phyloP scores from a whole-genome alignment of 2,329 filamentous ascomycete species.

The Sporothrix pallida region DNA sequence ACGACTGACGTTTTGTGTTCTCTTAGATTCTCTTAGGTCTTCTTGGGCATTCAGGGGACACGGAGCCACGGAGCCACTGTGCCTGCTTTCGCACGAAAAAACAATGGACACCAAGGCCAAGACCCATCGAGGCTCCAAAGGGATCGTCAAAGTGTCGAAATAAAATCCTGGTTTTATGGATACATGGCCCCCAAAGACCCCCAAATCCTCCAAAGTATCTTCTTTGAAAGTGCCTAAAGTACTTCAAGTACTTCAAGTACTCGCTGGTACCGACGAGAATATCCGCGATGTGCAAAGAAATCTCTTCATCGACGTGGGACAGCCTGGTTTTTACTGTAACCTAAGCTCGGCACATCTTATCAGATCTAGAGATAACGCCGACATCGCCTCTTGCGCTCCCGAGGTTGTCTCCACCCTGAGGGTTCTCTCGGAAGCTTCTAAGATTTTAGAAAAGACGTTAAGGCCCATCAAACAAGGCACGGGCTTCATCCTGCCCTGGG shows the following conservation, averaged over 20 bases:
- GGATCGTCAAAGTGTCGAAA: conserved; percentile 12
- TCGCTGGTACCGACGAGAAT: too few relatives aligned
- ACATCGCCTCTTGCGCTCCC: conserved; percentile 45
- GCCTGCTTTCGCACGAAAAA: neutral
- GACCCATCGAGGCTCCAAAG: too few relatives aligned
- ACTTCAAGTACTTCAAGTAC: too few relatives aligned
- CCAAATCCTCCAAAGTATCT: too few relatives aligned
- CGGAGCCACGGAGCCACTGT: too few relatives aligned
- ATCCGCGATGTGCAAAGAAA: neutral
- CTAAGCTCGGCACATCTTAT: conserved; percentile 52
- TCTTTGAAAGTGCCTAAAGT: too few relatives aligned
- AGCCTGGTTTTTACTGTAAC: conserved; percentile 19
- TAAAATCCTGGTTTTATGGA: conserved; percentile 5
- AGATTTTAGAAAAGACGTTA: neutral
- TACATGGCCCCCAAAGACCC: neutral
- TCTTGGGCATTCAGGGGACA: too few relatives aligned
- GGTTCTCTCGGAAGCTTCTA: conserved; percentile 15
- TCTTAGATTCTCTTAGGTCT: neutral
- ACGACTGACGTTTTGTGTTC: neutral
- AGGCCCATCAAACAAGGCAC: conserved; percentile 22
- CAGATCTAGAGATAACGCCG: conserved; percentile 60
- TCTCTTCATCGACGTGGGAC: conserved; percentile 1
- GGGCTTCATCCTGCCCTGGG: neutral
- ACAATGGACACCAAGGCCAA: too few relatives aligned
- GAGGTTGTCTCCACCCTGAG: conserved; percentile 33